Evolutionary conservation across 2,329 filamentous ascomycete species (phyloP).

Genomic region (Ilyonectria destructans): DNA sequence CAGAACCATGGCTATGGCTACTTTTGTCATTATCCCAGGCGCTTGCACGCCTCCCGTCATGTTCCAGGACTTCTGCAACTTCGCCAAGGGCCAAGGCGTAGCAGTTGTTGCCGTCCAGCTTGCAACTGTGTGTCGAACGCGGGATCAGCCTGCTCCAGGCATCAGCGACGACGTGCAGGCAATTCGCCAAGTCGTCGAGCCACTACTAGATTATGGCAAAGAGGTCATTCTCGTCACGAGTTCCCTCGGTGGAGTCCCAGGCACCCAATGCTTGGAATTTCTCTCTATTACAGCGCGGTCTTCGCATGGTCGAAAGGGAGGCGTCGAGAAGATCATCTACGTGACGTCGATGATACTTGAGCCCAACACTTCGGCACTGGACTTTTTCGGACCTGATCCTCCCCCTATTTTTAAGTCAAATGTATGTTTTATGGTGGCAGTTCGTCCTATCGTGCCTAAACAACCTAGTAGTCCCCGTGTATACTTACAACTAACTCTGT

Average conservation of each 20-base stretch:
- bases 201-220: constrained; percentile 17
- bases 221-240: constrained; percentile 31
- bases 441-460: neutral
- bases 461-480: no score
- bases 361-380: constrained; percentile 10
- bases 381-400: constrained; percentile 18
- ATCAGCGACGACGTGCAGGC: constrained; percentile 34
- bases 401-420: constrained; percentile 16
- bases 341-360: constrained; percentile 30
- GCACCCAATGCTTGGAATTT: constrained; percentile 28
- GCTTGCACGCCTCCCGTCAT: constrained; percentile 27
- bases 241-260: constrained; percentile 37
- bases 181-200: constrained; percentile 18
- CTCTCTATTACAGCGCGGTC: neutral
- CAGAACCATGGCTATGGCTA: constrained; percentile 35
- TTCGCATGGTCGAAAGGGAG: constrained; percentile 3
- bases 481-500: fast-evolving
- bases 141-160: constrained; percentile 12
- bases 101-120: constrained; percentile 14
- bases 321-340: constrained; percentile 30
- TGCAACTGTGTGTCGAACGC: constrained; percentile 29
- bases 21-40: constrained; percentile 29
- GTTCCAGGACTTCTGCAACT: constrained; percentile 29
- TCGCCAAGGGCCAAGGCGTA: constrained; percentile 11
- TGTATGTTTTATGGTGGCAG: neutral